Conservation (phyloP, 164 flowering plant species). For the Saururus chinensis region DNA sequence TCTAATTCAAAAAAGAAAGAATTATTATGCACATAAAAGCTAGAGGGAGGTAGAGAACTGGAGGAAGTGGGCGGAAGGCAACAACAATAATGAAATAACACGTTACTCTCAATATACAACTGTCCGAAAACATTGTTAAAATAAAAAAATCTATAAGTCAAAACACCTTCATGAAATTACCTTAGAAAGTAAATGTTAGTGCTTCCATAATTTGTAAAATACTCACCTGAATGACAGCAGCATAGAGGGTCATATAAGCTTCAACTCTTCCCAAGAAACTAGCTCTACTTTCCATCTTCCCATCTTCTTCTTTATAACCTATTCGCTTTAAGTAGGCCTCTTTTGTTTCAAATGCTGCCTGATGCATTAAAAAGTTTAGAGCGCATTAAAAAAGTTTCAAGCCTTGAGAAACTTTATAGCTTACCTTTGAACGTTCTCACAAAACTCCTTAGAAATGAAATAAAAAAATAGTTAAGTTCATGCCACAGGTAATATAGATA, state of each 20-base stretch:
- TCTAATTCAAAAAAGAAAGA: too few species aligned
- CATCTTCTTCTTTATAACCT: slow-evolving; percentile 60
- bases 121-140: neutral
- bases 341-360: slow-evolving; percentile 48
- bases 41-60: too few species aligned
- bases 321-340: slow-evolving; percentile 44
- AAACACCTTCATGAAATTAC: neutral
- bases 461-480: neutral
- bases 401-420: too few species aligned
- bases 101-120: neutral
- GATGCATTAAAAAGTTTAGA: slow-evolving; percentile 6
- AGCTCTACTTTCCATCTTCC: slow-evolving; percentile 47
- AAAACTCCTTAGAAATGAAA: neutral
- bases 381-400: neutral
- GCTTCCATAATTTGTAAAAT: neutral
- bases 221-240: slow-evolving; percentile 79
- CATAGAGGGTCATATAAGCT: slow-evolving; percentile 67
- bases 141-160: too few species aligned
- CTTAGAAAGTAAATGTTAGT: too few species aligned
- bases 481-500: neutral
- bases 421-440: too few species aligned
- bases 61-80: too few species aligned
- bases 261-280: slow-evolving; percentile 43
- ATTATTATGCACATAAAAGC: too few species aligned
- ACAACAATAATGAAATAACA: too few species aligned